Percentiles rank a stretch among this genome's conserved stretches.
These are phyloP conservation scores for Leishmania tropica DNA, from an alignment of 208 protist species.

Conservation along the genomic window DNA sequence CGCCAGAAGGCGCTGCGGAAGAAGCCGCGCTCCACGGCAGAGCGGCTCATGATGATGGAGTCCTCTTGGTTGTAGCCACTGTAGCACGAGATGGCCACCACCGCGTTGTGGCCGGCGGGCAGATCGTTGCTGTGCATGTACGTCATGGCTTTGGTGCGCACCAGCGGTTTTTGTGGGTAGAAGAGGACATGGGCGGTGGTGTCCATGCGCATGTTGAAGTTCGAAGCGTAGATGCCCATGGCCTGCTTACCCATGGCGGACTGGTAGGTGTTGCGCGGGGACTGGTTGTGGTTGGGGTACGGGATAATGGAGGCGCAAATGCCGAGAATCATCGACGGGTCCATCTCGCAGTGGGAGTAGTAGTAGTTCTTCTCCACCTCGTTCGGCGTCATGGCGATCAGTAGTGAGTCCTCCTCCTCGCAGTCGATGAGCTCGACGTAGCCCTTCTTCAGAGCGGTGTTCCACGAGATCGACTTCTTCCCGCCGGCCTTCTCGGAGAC, in stretches of 20 bases:
- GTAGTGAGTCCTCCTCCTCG: conserved; percentile 99
- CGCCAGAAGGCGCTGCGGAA: conserved; percentile 96
- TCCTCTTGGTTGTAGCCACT: conserved; percentile 99
- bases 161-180: conserved; percentile 98
- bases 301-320: conserved; percentile 97
- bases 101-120: conserved; percentile 99
- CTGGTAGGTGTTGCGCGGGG: conserved; percentile 99
- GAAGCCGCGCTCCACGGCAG: conserved; percentile 97
- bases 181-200: conserved; percentile 97
- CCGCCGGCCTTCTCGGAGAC: conserved; percentile 84
- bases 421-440: conserved; percentile 97
- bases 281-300: conserved; percentile 99
- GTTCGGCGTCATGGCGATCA: conserved; percentile 92
- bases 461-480: conserved; percentile 71
- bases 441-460: conserved; percentile 63
- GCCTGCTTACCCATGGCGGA: conserved; percentile 99
- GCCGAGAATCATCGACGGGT: conserved; percentile 89
- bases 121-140: conserved; percentile 95
- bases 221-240: conserved; percentile 96
- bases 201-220: conserved; percentile 97
- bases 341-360: conserved; percentile 92
- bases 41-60: conserved; percentile 98
- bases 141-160: conserved; percentile 97
- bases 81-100: conserved; percentile 99
- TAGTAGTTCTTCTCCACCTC: conserved; percentile 81